Percentiles rank a stretch among this genome's conserved stretches.
These are phyloP conservation scores for Acacia concinna DNA, from an alignment of 331 rosid species.

Conservation along the genomic window DNA sequence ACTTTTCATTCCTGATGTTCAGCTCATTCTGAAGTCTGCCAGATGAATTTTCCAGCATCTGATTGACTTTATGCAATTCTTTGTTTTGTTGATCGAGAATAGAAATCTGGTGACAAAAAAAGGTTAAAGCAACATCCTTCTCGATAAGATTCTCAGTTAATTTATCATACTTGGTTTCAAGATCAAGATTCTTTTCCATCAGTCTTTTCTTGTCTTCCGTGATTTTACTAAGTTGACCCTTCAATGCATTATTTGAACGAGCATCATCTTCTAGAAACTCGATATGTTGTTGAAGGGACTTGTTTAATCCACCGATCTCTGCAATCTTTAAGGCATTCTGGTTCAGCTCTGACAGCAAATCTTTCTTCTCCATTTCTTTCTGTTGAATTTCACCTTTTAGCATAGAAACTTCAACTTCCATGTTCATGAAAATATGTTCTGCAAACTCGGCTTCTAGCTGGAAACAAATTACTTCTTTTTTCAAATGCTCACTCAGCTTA, in stretches of 20 bases:
- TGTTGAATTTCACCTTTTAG: constrained; percentile 46
- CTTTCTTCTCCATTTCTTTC: constrained; percentile 42
- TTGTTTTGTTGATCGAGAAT: constrained; percentile 47
- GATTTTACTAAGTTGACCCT: constrained; percentile 49
- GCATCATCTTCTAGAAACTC: constrained; percentile 48
- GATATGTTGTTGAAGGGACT: constrained; percentile 47
- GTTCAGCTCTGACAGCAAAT: constrained; percentile 44
- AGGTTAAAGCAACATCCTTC: constrained; percentile 48
- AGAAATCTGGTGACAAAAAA: constrained; percentile 43
- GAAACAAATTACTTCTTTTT: constrained; percentile 49
- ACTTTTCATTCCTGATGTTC: constrained; percentile 46
- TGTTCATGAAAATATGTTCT: constrained; percentile 46
- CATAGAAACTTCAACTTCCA: constrained; percentile 49
- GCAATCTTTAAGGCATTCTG: constrained; percentile 38
- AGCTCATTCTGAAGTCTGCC: constrained; percentile 44
- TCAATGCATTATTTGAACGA: constrained; percentile 48
- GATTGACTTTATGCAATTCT: constrained; percentile 39
- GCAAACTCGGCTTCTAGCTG: constrained; percentile 56
- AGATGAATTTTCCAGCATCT: constrained; percentile 44
- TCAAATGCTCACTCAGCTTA: constrained; percentile 48
- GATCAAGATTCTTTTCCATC: constrained; percentile 43
- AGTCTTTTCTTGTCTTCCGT: constrained; percentile 45
- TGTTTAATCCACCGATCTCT: constrained; percentile 49
- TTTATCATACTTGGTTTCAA: constrained; percentile 53
- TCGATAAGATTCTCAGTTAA: constrained; percentile 40